These are phyloP conservation scores for Ceratocystis destructans DNA, from an alignment of 2,329 filamentous ascomycete genomes.

Conservation along the genomic window DNA sequence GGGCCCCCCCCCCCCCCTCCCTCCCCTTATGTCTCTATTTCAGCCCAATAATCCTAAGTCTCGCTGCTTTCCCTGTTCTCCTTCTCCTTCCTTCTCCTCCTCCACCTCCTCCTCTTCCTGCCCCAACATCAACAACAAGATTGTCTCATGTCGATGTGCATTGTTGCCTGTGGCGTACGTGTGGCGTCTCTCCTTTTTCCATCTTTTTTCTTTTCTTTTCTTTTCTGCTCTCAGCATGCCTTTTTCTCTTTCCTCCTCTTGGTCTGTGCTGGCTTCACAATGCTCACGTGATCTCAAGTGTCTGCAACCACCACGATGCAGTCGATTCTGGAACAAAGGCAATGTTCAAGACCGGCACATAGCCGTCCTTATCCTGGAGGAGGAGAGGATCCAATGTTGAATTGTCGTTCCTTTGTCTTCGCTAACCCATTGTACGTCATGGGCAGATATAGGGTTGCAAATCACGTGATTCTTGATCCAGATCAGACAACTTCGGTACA, in stretches of 20 bases:
- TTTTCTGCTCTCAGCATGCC: background rate
- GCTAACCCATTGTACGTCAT: background rate
- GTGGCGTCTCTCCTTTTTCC: background rate
- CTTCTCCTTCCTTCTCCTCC: background rate
- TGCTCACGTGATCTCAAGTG: background rate
- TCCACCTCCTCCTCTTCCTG: background rate
- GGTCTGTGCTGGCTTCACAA: background rate
- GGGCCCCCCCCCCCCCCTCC: no score
- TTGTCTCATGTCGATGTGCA: background rate
- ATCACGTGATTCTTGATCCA: background rate
- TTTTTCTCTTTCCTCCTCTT: background rate
- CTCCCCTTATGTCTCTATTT: background rate
- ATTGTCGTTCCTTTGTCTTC: background rate
- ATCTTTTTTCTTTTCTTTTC: background rate
- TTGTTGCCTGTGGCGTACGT: no score
- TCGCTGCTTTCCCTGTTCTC: background rate
- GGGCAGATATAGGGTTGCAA: background rate
- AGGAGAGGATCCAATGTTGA: background rate
- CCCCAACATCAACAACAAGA: background rate
- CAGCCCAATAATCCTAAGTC: background rate
- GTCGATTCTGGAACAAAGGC: background rate
- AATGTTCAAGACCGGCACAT: background rate
- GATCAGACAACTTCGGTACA: background rate
- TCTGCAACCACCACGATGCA: background rate
- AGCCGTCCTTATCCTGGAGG: background rate